Evolutionary conservation across 495 filamentous ascomycete genomes (phyloP), one percentile per base, ranked within the genome.

Genomic region (Viridothelium virens): DNA sequence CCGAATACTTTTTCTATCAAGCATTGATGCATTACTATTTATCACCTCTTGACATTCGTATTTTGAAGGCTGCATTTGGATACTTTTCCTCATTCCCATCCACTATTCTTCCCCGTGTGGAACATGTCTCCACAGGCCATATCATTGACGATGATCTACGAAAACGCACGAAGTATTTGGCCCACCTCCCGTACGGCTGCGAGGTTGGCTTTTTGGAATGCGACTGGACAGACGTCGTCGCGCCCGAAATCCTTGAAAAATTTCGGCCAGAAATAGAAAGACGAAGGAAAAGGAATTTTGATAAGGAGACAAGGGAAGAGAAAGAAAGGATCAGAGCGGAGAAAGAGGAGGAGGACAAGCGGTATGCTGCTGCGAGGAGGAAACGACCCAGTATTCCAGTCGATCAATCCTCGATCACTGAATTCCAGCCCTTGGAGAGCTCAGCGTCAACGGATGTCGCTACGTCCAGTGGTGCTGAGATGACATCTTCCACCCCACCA

Each of bases 131-230:
- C 2, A 91, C 89, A 1, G 91, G 92, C 31, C 91, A 97, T 71
- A 87, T 91, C 25, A 85, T 98, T 37, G 95, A 97, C 70, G 92
- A 97, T 70, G 88, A 90, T 37, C 78, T 97, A 41, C 85, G 94
- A 47, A 91, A 89, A 75, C 84, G 91, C 63, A 85, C 90, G 39
- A 96, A 94, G 74, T 98, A 97, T 70, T 82, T 98, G 1, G 86
- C 87, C 6, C 94, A 98, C 74, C 83, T 98, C 14, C 94, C 94
- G 0, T 85, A 91, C 64, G 94, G 94, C 2, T 97, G 93, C 75
- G 90, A 96, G 67, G 91, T 97, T 48, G 90, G 83, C 69, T 97
- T 97, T 71, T 78, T 98, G 0, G 94, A 97, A 76, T 98, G 94
- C 70, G 91, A 98, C 74, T 98, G 94, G 94, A 91, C 91, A 1